Base-by-base conservation (phyloP, 768 basidiomycete genomes). In the Mrakia hoshinonis region DNA sequence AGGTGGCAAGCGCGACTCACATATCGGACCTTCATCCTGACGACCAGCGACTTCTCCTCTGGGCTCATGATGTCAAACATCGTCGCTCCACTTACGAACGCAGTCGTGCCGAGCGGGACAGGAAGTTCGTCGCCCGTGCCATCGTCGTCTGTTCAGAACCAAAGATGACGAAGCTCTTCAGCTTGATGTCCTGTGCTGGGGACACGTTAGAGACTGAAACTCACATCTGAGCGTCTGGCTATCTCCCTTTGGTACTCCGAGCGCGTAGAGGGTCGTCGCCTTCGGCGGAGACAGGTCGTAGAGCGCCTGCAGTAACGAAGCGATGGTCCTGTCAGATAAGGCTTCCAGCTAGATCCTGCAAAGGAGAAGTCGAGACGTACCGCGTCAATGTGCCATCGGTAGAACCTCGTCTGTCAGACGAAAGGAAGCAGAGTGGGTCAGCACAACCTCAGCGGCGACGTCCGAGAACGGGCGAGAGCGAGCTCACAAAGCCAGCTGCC, bases 41-140 rank as follows among this genome's bases (percentile, higher is more conserved):
- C 89, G 0, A 90, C 90, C 4, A 94, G 78, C 74, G 87, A 89
- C 84, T 93, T 91, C 74, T 87, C 81, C 69, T 87, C 84, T 3
- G 81, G 75, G 0, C 90, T 84, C 31, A 94, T 80, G 43, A 91
- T 84, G 49, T 90, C 86, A 75, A 94, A 95, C 86, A 92, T 93
- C 31, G 85, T 87, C 80, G 83, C 85, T 22, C 91, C 91, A 2
- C 87, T 80, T 24, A 81, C 81, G 78, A 83, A 93, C 9, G 89
- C 90, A 0, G 92, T 95, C 0, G 90, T 91, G 1, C 91, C 92
- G 7, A 93, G 83, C 6, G 92, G 90, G 0, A 93, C 92, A 7
- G 83, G 76, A 3, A 93, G 81, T 79, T 88, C 89, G 73, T 93
- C 91, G 1, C 89, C 89, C 2, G 91, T 89, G 2, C 90, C 91